Base-by-base conservation (phyloP, 345 rosid species). In the Lumnitzera racemosa region DNA sequence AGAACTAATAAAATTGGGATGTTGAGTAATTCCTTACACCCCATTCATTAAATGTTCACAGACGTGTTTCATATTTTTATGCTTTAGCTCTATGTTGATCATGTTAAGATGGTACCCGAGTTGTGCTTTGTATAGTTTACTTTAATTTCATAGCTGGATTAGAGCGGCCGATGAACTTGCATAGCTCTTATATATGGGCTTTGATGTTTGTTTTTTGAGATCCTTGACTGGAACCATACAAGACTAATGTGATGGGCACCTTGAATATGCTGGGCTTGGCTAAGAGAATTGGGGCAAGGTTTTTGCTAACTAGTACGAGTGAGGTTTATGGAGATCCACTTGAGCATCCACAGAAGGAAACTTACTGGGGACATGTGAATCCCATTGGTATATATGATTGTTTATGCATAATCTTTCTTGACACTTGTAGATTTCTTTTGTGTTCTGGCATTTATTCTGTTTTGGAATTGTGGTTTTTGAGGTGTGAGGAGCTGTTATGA, bases 281-380 rank as follows among this genome's bases (percentile, higher is more conserved):
- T 10, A 94, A 94, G 92, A 88, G 99, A 73, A 92, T 94, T 25
- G 97, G 97, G 25, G 97, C 99, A 1, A 80, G 84, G 81, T 94
- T 94, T 80, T 65, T 94, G 88, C 84, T 94, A 6, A 90, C 99
- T 0, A 94, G 99, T 70, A 94, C 99, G 2, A 94, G 99, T 73
- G 99, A 94, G 87, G 99, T 94, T 46, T 94, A 94, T 63, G 99
- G 99, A 46, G 99, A 94, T 65, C 99, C 99, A 14, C 96, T 94
- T 61, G 89, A 94, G 78, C 99, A 94, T 81, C 99, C 99, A 5
- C 99, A 90, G 76, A 90, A 94, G 70, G 99, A 90, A 67, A 94
- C 95, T 15, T 94, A 94, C 55, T 94, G 99, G 99, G 97, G 99
- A 58, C 79, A 94, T 59, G 99, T 94, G 64, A 94, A 94, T 72